Percentiles rank a stretch among this genome's conserved stretches.
phyloP scores from a whole-genome alignment of 805 yeast genomes.

The Saccharomycopsis schoenii region DNA sequence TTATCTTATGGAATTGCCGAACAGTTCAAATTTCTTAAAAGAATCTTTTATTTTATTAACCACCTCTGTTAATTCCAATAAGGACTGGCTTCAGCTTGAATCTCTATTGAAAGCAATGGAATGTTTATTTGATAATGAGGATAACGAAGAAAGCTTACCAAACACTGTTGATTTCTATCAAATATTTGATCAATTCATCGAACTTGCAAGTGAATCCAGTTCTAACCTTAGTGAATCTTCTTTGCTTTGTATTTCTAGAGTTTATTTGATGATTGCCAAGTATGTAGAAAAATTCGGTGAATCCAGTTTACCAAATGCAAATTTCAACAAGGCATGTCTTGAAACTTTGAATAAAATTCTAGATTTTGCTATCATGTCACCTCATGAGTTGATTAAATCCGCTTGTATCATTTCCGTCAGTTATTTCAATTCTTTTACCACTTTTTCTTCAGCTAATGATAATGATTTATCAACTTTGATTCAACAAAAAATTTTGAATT shows the following conservation, averaged over 20 bases:
- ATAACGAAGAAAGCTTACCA: constrained; percentile 16
- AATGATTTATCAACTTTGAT: constrained; percentile 18
- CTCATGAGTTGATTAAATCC: constrained; percentile 21
- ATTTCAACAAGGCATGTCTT: constrained; percentile 26
- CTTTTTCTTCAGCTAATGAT: constrained; percentile 20
- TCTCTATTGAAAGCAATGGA: constrained; percentile 33
- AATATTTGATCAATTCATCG: constrained; percentile 1
- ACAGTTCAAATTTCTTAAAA: constrained; percentile 4
- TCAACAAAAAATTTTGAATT: constrained; percentile 23
- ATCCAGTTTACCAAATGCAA: constrained; percentile 21
- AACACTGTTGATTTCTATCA: background rate
- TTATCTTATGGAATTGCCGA: constrained; percentile 40
- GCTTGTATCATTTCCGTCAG: constrained; percentile 42
- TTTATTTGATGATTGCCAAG: constrained; percentile 45
- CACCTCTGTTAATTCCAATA: constrained; percentile 2
- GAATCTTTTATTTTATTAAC: constrained; percentile 27
- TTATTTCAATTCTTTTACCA: constrained; percentile 35
- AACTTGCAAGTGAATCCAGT: background rate
- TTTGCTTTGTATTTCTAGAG: constrained; percentile 38
- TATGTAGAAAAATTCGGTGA: constrained; percentile 43
- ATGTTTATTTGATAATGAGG: constrained; percentile 34
- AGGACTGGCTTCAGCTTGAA: constrained; percentile 30
- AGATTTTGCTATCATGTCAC: constrained; percentile 5
- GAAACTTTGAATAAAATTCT: constrained; percentile 8
- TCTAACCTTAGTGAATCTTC: constrained; percentile 18